Evolutionary conservation across 2,329 filamentous ascomycete species (phyloP).

Genomic region (Penicillium sp.): DNA sequence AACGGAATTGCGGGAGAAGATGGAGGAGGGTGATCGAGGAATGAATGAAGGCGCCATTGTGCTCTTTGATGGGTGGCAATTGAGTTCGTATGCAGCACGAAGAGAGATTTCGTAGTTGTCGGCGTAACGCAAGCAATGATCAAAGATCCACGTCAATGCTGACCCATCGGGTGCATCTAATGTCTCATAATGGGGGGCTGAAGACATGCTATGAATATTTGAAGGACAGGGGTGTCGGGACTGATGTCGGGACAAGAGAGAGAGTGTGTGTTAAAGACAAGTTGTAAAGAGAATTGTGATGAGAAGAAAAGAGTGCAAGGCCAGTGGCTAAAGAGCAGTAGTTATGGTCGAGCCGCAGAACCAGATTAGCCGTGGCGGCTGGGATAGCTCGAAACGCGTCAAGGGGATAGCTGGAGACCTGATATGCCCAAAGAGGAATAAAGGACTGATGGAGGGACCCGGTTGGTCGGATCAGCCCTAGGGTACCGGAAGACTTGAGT

Average conservation of each 20-base stretch:
- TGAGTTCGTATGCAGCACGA: slow-evolving; percentile 66
- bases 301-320: neutral
- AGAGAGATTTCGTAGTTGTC: slow-evolving; percentile 64
- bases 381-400: slow-evolving; percentile 14
- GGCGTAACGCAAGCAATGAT: slow-evolving; percentile 61
- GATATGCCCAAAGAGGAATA: slow-evolving; percentile 5
- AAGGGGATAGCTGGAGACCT: slow-evolving; percentile 9
- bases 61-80: slow-evolving; percentile 53
- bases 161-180: slow-evolving; percentile 38
- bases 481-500: slow-evolving; percentile 3
- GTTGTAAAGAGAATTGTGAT: neutral
- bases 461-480: slow-evolving; percentile 4
- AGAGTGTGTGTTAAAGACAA: neutral
- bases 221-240: neutral
- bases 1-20: slow-evolving; percentile 35
- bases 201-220: slow-evolving; percentile 12
- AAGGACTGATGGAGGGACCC: neutral
- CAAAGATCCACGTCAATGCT: slow-evolving; percentile 54
- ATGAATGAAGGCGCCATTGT: slow-evolving; percentile 17
- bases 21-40: slow-evolving; percentile 24
- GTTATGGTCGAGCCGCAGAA: slow-evolving; percentile 4
- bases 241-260: neutral
- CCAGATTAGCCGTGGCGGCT: slow-evolving; percentile 9
- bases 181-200: slow-evolving; percentile 8
- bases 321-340: neutral